These are phyloP conservation scores for Trichosporon inkin DNA, from an alignment of 1,284 basidiomycete species.

Conservation along the genomic window DNA sequence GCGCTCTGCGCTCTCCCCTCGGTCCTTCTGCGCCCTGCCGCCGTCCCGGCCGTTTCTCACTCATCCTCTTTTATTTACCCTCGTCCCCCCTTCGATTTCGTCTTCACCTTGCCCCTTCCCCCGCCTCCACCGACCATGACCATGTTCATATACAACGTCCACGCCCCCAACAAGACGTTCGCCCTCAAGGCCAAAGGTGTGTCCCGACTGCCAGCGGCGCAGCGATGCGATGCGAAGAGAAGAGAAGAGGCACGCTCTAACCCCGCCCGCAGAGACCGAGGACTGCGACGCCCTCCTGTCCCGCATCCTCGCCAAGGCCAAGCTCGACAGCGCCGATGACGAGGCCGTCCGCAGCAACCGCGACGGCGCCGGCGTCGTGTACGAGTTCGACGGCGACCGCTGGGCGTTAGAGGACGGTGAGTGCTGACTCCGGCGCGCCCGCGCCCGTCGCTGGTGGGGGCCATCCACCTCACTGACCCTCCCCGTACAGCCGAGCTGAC, in stretches of 20 bases:
- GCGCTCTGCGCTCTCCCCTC: not conserved
- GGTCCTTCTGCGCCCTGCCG: too few relatives aligned
- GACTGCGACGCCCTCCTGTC: constrained; percentile 30
- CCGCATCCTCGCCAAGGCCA: constrained; percentile 35
- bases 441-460: too few relatives aligned
- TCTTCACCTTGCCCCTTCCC: not conserved
- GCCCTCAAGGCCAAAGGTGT: constrained; percentile 22
- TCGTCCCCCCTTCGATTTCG: not conserved
- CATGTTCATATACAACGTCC: constrained; percentile 49
- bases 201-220: not conserved
- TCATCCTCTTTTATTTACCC: not conserved
- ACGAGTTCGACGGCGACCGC: constrained; percentile 45
- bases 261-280: constrained; percentile 33
- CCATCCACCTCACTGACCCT: not conserved
- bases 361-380: constrained; percentile 41
- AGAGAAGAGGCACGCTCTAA: too few relatives aligned
- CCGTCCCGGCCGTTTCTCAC: not conserved
- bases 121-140: not conserved
- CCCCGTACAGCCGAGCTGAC: not conserved
- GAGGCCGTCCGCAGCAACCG: constrained; percentile 24
- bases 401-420: constrained; percentile 50
- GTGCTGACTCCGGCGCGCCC: constrained; percentile 16
- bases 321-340: constrained; percentile 18
- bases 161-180: constrained; percentile 42
- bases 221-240: not conserved